These are phyloP conservation scores for Gymnopilus dilepis DNA, from an alignment of 768 basidiomycete species.

Conservation along the genomic window DNA sequence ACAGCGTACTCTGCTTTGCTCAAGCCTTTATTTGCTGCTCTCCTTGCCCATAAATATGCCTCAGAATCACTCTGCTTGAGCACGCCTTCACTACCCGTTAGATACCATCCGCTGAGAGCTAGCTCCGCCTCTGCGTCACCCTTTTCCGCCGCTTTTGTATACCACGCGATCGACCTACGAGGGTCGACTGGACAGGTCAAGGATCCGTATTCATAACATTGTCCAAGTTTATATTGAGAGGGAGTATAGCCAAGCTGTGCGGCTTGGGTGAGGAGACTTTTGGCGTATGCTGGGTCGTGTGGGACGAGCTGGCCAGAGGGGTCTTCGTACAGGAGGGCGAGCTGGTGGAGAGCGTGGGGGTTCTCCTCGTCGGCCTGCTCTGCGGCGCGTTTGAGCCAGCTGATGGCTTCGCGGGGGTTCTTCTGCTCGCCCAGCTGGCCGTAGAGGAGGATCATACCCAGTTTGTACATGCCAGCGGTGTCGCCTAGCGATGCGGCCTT, in stretches of 20 bases:
- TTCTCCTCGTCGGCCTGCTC: constrained; percentile 98
- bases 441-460: constrained; percentile 96
- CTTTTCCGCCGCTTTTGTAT: constrained; percentile 97
- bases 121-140: constrained; percentile 95
- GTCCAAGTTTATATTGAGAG: constrained; percentile 94
- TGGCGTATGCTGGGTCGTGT: constrained; percentile 82
- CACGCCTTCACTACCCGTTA: constrained; percentile 94
- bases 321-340: constrained; percentile 86
- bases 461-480: constrained; percentile 98
- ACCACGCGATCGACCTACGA: constrained; percentile 95
- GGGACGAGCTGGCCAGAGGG: constrained; percentile 69
- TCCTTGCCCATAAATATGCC: constrained; percentile 97
- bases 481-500: constrained; percentile 96
- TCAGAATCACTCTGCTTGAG: constrained; percentile 98
- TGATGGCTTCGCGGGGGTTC: constrained; percentile 90
- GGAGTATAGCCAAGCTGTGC: constrained; percentile 93
- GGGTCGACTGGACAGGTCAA: constrained; percentile 93
- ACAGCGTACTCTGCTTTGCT: constrained; percentile 99
- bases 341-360: constrained; percentile 95
- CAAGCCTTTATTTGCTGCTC: constrained; percentile 95
- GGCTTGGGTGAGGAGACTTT: constrained; percentile 86
- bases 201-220: constrained; percentile 92
- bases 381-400: constrained; percentile 93
- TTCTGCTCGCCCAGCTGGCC: constrained; percentile 82
- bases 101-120: constrained; percentile 97